phyloP scores from a whole-genome alignment of 306 rosid species.

The Cicer cuneatum region DNA sequence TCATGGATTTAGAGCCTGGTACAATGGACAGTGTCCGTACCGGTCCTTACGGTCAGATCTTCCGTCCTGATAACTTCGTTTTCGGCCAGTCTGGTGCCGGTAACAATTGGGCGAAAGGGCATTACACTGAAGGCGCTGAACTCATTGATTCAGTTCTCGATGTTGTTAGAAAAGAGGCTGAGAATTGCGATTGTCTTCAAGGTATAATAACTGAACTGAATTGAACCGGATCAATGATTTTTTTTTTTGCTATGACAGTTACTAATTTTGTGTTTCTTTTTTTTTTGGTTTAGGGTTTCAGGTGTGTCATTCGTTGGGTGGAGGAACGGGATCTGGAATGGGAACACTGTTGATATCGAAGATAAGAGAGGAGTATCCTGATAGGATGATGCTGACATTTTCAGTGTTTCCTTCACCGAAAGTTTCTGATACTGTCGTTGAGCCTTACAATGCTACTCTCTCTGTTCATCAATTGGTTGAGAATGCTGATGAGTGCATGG shows the following conservation, averaged over 20 bases:
- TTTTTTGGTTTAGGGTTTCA: conserved; percentile 52
- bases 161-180: conserved; percentile 65
- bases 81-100: conserved; percentile 72
- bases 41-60: conserved; percentile 66
- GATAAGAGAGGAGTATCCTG: conserved; percentile 68
- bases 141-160: conserved; percentile 66
- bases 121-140: conserved; percentile 67
- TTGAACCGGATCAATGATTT: neutral
- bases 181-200: conserved; percentile 67
- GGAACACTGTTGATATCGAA: conserved; percentile 63
- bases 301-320: conserved; percentile 65
- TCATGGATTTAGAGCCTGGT: conserved; percentile 67
- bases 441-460: conserved; percentile 69
- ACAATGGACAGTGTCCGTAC: conserved; percentile 70
- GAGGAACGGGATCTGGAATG: conserved; percentile 72
- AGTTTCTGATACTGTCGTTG: conserved; percentile 67
- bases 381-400: conserved; percentile 68
- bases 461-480: conserved; percentile 71
- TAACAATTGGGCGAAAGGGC: conserved; percentile 70
- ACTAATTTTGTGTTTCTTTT: neutral
- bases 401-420: conserved; percentile 64
- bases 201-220: conserved; percentile 33
- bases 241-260: neutral
- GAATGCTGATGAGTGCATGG: conserved; percentile 72
- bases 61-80: conserved; percentile 65